Conservation (phyloP, 1,284 basidiomycete species). For the Marasmius tenuissimus region DNA sequence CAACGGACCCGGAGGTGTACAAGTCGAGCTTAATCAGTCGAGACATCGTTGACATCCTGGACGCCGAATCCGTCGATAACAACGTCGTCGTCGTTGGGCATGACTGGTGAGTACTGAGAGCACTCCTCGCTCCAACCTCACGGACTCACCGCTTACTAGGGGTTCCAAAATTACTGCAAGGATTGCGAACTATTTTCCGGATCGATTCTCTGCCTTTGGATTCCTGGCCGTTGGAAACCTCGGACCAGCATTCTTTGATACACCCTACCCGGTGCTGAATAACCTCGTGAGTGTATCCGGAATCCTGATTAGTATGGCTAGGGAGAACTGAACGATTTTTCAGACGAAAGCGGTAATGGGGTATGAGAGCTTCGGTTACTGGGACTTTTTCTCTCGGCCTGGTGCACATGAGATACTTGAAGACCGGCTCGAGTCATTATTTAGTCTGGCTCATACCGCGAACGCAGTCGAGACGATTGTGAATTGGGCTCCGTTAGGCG, state of each 20-base stretch:
- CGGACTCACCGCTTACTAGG: neutral
- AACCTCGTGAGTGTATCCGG: slow-evolving; percentile 11
- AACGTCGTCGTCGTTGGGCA: slow-evolving; percentile 43
- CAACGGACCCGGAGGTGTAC: slow-evolving; percentile 30
- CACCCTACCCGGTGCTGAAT: slow-evolving; percentile 8
- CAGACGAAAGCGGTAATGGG: slow-evolving; percentile 23
- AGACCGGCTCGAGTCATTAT: slow-evolving; percentile 25
- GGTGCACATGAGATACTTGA: slow-evolving; percentile 29
- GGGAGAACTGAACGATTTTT: slow-evolving; percentile 4
- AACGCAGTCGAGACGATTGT: slow-evolving; percentile 21
- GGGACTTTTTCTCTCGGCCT: slow-evolving; percentile 34
- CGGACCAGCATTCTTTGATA: slow-evolving; percentile 20
- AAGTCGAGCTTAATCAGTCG: neutral
- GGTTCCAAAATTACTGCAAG: slow-evolving; percentile 20
- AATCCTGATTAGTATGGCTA: slow-evolving; percentile 18
- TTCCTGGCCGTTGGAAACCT: slow-evolving; percentile 42
- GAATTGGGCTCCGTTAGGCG: slow-evolving; percentile 26
- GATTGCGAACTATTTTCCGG: slow-evolving; percentile 34
- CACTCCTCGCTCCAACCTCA: neutral
- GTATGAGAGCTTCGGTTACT: slow-evolving; percentile 32
- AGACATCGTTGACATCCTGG: slow-evolving; percentile 37
- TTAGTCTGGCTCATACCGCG: slow-evolving; percentile 21
- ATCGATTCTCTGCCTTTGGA: slow-evolving; percentile 41
- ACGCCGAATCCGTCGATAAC: slow-evolving; percentile 34
- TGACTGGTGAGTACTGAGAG: slow-evolving; percentile 40